Evolutionary conservation across 176 grass and related monocot genomes (phyloP).

Genomic region (Leersia perrieri): DNA sequence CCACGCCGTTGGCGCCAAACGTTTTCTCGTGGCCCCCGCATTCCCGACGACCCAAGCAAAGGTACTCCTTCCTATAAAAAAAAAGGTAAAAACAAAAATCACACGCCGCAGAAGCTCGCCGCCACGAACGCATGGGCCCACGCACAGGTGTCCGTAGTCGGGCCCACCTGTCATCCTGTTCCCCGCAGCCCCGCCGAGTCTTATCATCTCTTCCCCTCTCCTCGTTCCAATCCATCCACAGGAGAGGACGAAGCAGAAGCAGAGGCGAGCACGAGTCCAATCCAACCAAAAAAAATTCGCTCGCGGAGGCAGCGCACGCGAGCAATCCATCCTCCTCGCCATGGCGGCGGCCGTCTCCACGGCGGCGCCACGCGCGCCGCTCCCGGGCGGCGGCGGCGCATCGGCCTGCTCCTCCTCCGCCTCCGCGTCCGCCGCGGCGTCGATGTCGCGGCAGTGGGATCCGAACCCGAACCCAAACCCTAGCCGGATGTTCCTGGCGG

Average conservation of each 20-base stretch:
- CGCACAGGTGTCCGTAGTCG: not conserved
- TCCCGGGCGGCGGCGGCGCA: conserved; percentile 30
- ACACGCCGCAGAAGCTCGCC: not conserved
- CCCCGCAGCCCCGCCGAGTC: conserved; percentile 1
- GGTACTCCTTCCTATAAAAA: not conserved
- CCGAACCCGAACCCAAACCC: conserved; percentile 52
- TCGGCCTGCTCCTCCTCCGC: not conserved
- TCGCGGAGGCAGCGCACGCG: not conserved
- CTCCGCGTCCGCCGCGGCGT: not conserved
- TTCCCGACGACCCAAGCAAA: conserved; percentile 30
- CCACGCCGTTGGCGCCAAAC: not conserved
- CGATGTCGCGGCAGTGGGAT: conserved; percentile 24
- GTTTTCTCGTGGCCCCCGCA: not conserved
- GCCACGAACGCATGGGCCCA: not conserved
- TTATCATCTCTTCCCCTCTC: not conserved
- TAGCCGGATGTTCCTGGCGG: conserved; percentile 36
- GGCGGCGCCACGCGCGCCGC: conserved; percentile 39
- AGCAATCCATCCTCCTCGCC: conserved; percentile 21
- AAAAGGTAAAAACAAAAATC: not conserved
- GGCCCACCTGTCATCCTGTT: conserved; percentile 33
- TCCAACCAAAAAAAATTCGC: not conserved
- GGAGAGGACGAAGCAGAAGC: not conserved
- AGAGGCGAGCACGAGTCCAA: conserved; percentile 4
- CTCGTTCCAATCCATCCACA: conserved; percentile 54
- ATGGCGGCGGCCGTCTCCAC: conserved; percentile 39